Evolutionary conservation across 2,329 filamentous ascomycete species (phyloP), one percentile per base, ranked within the genome.

Genomic region (Alternaria sp.): DNA sequence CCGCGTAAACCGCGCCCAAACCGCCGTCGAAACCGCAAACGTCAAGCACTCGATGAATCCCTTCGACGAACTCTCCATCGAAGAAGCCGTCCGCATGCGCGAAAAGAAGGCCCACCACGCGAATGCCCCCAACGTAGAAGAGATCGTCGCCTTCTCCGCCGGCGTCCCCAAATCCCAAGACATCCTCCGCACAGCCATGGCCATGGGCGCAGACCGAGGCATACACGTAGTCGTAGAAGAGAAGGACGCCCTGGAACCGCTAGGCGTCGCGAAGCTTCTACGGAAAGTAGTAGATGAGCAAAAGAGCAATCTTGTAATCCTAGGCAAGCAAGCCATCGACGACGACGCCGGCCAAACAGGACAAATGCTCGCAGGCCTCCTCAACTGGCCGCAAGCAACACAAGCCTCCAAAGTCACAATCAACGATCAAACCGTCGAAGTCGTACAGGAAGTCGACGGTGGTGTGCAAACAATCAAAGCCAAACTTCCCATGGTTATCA

Each of bases 11-110:
- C 89, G 89, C 72, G 80, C 89, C 69, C 86, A 89, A 82, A 97
- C 95, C 65, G 95, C 89, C 78, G 91, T 99, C 82, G 95, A 97
- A 83, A 97, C 92, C 59, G 87, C 90, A 69, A 92, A 92, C 72
- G 93, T 98, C 77, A 98, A 98, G 84, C 95, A 98, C 87, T 94
- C 91, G 80, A 95, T 99, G 89, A 99, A 98, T 86, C 96, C 96
- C 19, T 99, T 99, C 83, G 96, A 99, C 86, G 96, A 99, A 82
- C 92, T 99, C 77, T 96, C 93, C 46, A 90, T 99, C 81, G 96
- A 99, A 84, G 96, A 98, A 85, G 93, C 94, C 55, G 92, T 97
- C 55, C 93, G 93, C 44, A 91, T 99, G 78, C 94, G 96, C 81
- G 95, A 98, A 81, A 91, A 92, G 85, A 77, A 77, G 61, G 56